Percentiles rank a stretch among this genome's conserved stretches.
phyloP scores from a whole-genome alignment of 2,329 filamentous ascomycete species.

The Cladorrhinum sp. region DNA sequence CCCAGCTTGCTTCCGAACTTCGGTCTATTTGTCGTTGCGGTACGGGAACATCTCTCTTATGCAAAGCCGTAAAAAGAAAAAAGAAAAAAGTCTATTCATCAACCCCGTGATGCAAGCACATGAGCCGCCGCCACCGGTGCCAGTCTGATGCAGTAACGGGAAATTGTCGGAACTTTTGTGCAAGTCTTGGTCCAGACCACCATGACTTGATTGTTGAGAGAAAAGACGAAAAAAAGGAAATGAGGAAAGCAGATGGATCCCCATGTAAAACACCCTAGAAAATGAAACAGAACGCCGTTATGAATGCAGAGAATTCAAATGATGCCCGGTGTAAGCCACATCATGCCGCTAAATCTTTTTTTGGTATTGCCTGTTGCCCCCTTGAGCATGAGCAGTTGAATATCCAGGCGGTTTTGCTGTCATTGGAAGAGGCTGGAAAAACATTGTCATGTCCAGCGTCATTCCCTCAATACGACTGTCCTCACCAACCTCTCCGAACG shows the following conservation, averaged over 20 bases:
- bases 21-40: slow-evolving; percentile 28
- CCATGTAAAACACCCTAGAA: slow-evolving; percentile 27
- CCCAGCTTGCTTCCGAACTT: slow-evolving; percentile 15
- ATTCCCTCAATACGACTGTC: slow-evolving; percentile 62
- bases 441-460: slow-evolving; percentile 67
- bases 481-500: slow-evolving; percentile 65
- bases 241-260: slow-evolving; percentile 30
- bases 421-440: slow-evolving; percentile 61
- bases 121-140: slow-evolving; percentile 34
- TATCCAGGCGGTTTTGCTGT: slow-evolving; percentile 43
- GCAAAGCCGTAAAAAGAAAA: slow-evolving; percentile 29
- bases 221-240: slow-evolving; percentile 26
- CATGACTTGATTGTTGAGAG: slow-evolving; percentile 3
- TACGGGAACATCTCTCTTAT: slow-evolving; percentile 31
- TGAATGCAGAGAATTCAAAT: slow-evolving; percentile 28
- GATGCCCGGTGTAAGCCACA: slow-evolving; percentile 28
- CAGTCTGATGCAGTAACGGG: slow-evolving; percentile 37
- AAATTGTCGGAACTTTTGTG: slow-evolving; percentile 32
- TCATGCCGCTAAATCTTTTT: slow-evolving; percentile 29
- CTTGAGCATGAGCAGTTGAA: slow-evolving; percentile 39
- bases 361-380: slow-evolving; percentile 36
- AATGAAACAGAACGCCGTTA: slow-evolving; percentile 27
- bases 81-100: slow-evolving; percentile 32
- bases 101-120: slow-evolving; percentile 37
- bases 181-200: slow-evolving; percentile 3